Percentiles rank a stretch among this genome's conserved stretches.
These are phyloP conservation scores for Viridothelium virens DNA, from an alignment of 495 filamentous ascomycete species.

Conservation along the genomic window DNA sequence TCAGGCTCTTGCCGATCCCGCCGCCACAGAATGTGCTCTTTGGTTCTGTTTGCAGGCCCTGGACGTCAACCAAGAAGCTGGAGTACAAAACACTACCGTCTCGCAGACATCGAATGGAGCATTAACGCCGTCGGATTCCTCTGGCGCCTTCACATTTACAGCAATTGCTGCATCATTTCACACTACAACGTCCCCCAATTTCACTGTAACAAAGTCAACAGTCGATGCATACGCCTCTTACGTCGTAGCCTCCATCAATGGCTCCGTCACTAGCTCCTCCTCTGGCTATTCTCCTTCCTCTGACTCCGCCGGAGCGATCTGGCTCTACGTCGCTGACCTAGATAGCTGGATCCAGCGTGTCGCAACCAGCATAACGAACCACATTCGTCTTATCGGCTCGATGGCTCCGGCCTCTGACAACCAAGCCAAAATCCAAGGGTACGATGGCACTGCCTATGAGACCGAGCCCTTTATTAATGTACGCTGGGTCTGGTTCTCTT, in stretches of 20 bases:
- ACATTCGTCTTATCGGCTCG: background rate
- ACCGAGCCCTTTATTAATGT: background rate
- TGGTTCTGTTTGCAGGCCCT: constrained; percentile 5
- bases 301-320: background rate
- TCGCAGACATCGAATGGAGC: background rate
- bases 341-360: constrained; percentile 1
- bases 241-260: background rate
- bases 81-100: constrained; percentile 6
- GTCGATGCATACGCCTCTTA: constrained; percentile 1
- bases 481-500: constrained; percentile 2
- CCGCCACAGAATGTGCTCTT: background rate
- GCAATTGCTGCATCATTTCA: background rate
- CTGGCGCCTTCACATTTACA: background rate
- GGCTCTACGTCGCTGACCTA: background rate
- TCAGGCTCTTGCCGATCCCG: background rate
- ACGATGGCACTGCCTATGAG: background rate
- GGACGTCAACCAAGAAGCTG: background rate
- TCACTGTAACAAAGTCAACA: background rate
- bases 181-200: background rate
- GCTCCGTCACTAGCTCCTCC: background rate
- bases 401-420: background rate
- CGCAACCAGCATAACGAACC: constrained; percentile 7
- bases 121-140: background rate
- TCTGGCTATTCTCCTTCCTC: background rate
- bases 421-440: background rate